Evolutionary conservation across 805 yeast genomes (phyloP), one percentile per base, ranked within the genome.

Genomic region (Grigorovia jiainica): DNA sequence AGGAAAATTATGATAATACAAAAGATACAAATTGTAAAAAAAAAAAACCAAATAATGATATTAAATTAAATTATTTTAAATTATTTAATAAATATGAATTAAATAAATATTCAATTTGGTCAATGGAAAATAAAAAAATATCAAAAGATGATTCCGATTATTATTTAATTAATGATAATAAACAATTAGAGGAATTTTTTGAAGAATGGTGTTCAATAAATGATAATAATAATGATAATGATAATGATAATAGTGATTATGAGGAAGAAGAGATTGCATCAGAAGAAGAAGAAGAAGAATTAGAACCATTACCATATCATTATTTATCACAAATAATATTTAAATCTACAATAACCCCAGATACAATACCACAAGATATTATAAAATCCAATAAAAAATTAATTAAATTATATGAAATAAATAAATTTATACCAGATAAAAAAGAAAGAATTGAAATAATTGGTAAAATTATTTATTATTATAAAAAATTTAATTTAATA

Each of bases 71-170:
- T 3, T 75, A 75, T 47, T 42, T 52, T 5, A 44, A 52, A 7
- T 48, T 76, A 31, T 57, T 77, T 8, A 53, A 54, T 4, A 59
- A 51, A 8, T 36, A 50, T 18, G 21, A 54, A 0, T 44, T 72
- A 9, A 66, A 75, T 48, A 75, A 78, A 0, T 71, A 53, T 43
- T 60, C 70, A 2, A 49, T 70, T 0, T 78, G 80, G 81, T 68
- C 68, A 5, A 45, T 55, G 1, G 78, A 74, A 52, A 57, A 68
- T 9, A 48, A 53, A 10, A 63, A 62, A 39, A 47, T 77, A 0
- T 57, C 65, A 1, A 45, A 60, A n/a, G 76, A 76, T 45, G 66
- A 70, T 4, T n/a, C n/a, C n/a, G 47, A 66, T 10, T 76, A 65
- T 49, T 54, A 60, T 19, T 41, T 45, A 1, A 43, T 73, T 16